Conservation (phyloP, 768 basidiomycete species). For the Panaeolus papilionaceus region DNA sequence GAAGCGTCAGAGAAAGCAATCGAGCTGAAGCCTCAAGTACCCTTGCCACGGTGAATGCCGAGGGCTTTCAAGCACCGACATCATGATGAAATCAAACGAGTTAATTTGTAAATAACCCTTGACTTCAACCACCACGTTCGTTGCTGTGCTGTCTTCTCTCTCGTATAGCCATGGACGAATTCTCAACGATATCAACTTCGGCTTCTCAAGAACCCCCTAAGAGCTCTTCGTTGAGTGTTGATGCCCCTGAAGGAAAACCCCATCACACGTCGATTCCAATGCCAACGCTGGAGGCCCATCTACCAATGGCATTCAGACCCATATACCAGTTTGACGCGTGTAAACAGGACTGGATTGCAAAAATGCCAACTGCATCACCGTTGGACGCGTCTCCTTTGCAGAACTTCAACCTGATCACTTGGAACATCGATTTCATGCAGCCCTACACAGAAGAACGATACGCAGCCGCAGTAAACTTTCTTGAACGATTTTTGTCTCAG, state of each 20-base stretch:
- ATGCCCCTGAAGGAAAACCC: not conserved
- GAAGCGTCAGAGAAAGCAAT: no score
- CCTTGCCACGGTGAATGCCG: not conserved
- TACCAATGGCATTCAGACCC: slow-evolving; percentile 10
- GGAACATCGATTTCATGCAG: slow-evolving; percentile 27
- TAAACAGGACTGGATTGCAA: not conserved
- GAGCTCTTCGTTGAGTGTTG: not conserved
- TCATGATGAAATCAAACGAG: not conserved
- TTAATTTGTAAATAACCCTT: not conserved
- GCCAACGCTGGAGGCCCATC: not conserved
- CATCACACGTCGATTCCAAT: not conserved
- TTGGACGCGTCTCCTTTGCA: not conserved
- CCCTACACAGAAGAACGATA: slow-evolving; percentile 13
- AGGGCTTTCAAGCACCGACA: slow-evolving; percentile 13
- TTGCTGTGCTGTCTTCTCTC: not conserved
- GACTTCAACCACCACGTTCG: not conserved
- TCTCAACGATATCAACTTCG: not conserved
- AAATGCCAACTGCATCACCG: not conserved
- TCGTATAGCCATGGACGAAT: not conserved
- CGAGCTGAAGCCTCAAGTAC: no score
- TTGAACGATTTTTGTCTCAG: slow-evolving; percentile 18
- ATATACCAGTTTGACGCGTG: slow-evolving; percentile 1
- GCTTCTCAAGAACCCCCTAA: not conserved
- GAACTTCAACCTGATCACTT: slow-evolving; percentile 15
- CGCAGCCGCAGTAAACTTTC: slow-evolving; percentile 13